phyloP scores from a whole-genome alignment of 192 early-diverging fungal genomes.

The Neocallimastix lanati region DNA sequence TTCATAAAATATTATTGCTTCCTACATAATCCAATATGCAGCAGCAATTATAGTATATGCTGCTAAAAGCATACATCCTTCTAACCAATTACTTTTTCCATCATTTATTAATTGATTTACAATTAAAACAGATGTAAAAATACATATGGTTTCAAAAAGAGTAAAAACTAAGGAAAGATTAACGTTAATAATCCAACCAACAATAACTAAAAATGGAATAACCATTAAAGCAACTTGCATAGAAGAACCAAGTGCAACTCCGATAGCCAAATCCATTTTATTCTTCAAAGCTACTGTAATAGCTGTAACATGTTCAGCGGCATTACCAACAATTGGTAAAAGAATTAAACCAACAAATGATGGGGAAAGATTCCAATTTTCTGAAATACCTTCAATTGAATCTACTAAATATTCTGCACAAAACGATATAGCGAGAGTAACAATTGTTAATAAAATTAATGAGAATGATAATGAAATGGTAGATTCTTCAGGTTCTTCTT shows the following conservation, averaged over 20 bases:
- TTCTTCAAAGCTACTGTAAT: constrained; percentile 59
- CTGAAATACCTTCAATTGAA: constrained; percentile 57
- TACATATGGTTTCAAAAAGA: constrained; percentile 56
- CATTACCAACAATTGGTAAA: constrained; percentile 81
- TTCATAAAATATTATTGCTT: no score
- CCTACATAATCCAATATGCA: constrained; percentile 18
- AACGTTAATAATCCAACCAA: constrained; percentile 67
- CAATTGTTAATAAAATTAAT: constrained; percentile 29
- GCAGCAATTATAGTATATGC: constrained; percentile 70
- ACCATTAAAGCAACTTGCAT: constrained; percentile 82
- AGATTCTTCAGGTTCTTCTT: neutral
- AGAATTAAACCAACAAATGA: constrained; percentile 84
- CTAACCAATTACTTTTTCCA: constrained; percentile 82
- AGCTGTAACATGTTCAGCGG: constrained; percentile 58
- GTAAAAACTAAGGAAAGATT: constrained; percentile 72
- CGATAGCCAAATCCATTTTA: constrained; percentile 83
- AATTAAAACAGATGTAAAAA: constrained; percentile 64
- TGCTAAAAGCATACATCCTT: constrained; percentile 63
- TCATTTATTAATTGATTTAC: constrained; percentile 42
- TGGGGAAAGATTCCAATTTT: constrained; percentile 46
- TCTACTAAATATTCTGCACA: constrained; percentile 73
- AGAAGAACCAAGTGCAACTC: constrained; percentile 71
- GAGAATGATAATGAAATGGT: constrained; percentile 16
- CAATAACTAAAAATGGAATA: constrained; percentile 34
- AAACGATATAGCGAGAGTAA: constrained; percentile 52